Evolutionary conservation across 108 stramenopile genomes (phyloP).

Genomic region (Cyclotella kingstonii): DNA sequence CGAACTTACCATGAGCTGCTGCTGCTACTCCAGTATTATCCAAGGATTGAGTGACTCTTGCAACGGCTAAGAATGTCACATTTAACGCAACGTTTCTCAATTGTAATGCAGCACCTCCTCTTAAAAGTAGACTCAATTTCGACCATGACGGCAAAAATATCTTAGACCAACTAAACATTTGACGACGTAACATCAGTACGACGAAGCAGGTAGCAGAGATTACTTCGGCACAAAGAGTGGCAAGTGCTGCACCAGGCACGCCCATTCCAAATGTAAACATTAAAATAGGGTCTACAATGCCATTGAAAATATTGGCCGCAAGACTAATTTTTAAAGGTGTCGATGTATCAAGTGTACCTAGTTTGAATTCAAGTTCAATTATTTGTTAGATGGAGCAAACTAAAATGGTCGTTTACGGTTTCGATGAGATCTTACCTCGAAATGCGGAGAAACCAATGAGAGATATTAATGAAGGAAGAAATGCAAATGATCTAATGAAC

Average conservation of each 20-base stretch:
- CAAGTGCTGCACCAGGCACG: constrained; percentile 84
- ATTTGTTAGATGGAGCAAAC: not conserved
- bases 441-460: constrained; percentile 61
- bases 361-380: not conserved
- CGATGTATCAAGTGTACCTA: constrained; percentile 70
- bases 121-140: constrained; percentile 60
- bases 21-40: constrained; percentile 83
- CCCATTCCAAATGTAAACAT: constrained; percentile 83
- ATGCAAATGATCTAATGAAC: constrained; percentile 78
- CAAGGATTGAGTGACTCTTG: constrained; percentile 79
- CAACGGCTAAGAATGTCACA: constrained; percentile 77
- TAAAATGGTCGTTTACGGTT: not conserved
- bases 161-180: constrained; percentile 61
- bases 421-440: constrained; percentile 21
- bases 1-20: constrained; percentile 57
- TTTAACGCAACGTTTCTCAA: constrained; percentile 84
- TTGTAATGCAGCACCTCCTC: constrained; percentile 80
- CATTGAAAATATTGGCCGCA: constrained; percentile 81
- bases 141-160: constrained; percentile 66
- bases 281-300: constrained; percentile 77
- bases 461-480: constrained; percentile 78
- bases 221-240: constrained; percentile 75
- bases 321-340: constrained; percentile 85
- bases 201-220: constrained; percentile 66
- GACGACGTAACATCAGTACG: constrained; percentile 47